A percentile compares a stretch with the other conserved stretches of the same genome.
phyloP scores from a whole-genome alignment of 768 basidiomycete species.

The Tulasnella sp. region DNA sequence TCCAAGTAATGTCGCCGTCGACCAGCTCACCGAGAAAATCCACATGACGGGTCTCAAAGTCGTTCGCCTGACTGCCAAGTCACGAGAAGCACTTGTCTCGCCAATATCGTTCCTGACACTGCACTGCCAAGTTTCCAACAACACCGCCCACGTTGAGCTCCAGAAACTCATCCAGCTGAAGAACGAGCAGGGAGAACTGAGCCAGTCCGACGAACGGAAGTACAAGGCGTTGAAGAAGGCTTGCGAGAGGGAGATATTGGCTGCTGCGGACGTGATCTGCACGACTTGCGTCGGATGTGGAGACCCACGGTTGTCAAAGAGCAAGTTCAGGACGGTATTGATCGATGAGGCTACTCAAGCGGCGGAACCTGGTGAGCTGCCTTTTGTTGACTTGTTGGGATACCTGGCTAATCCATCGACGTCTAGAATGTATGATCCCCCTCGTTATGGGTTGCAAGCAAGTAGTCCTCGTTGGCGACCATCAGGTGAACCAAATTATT shows the following conservation, averaged over 20 bases:
- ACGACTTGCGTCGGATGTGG: conserved; percentile 97
- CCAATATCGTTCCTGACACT: conserved; percentile 88
- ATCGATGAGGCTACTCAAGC: conserved; percentile 99
- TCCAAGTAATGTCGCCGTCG: conserved; percentile 98
- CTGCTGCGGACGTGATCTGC: conserved; percentile 95
- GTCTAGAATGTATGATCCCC: conserved; percentile 97
- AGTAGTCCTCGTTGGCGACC: conserved; percentile 94
- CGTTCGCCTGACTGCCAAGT: conserved; percentile 95
- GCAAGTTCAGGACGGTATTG: conserved; percentile 97
- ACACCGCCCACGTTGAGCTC: conserved; percentile 89
- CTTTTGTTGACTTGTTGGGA: conserved; percentile 9
- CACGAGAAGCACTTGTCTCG: conserved; percentile 96
- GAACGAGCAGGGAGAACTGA: conserved; percentile 95
- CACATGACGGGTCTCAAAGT: conserved; percentile 98
- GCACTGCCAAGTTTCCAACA: conserved; percentile 96
- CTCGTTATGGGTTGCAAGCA: conserved; percentile 97
- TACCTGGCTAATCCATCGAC: neutral
- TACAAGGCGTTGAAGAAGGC: conserved; percentile 93
- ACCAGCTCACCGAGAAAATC: conserved; percentile 98
- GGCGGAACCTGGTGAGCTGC: conserved; percentile 75
- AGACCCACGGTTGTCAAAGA: conserved; percentile 89
- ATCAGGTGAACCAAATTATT: conserved; percentile 40
- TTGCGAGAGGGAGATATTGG: conserved; percentile 95
- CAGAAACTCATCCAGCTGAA: conserved; percentile 98
- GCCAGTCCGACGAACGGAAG: conserved; percentile 93